These are phyloP conservation scores for Fusarium tanahbumbuense DNA, from an alignment of 2,329 filamentous ascomycete species.

Conservation along the genomic window DNA sequence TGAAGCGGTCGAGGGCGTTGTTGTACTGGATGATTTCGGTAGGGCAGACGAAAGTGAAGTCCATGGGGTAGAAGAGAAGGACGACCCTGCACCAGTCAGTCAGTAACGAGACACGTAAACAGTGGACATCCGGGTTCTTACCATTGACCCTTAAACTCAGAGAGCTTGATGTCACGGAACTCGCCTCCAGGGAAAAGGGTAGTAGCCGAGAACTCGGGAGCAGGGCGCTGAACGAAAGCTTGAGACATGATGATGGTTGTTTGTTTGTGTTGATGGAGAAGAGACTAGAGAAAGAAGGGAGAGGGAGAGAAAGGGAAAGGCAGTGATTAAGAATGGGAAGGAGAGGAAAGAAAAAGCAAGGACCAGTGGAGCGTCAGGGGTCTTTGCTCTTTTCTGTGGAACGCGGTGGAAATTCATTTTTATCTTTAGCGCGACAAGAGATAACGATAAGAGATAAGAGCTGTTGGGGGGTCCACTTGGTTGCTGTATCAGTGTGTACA, in stretches of 20 bases:
- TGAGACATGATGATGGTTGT: constrained; percentile 53
- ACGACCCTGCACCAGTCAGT: constrained; percentile 61
- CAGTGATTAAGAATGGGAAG: constrained; percentile 1
- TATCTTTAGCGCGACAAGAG: constrained; percentile 29
- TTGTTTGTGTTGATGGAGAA: no score
- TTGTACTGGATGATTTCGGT: constrained; percentile 75
- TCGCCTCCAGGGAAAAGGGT: constrained; percentile 62
- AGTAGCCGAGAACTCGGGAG: constrained; percentile 61
- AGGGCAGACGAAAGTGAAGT: constrained; percentile 76
- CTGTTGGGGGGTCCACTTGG: neutral
- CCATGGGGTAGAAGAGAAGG: constrained; percentile 74
- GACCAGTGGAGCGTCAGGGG: constrained; percentile 33
- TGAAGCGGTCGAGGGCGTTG: constrained; percentile 70
- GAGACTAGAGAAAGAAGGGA: neutral
- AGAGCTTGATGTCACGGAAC: constrained; percentile 60
- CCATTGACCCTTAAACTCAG: constrained; percentile 62
- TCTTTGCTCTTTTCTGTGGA: constrained; percentile 9
- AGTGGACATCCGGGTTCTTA: constrained; percentile 34
- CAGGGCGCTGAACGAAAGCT: constrained; percentile 61
- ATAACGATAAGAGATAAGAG: constrained; percentile 20
- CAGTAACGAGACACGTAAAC: neutral
- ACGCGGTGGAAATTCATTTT: constrained; percentile 35
- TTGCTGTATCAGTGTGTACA: neutral
- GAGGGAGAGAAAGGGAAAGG: neutral
- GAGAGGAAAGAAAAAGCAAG: constrained; percentile 23